A percentile compares a stretch with the other conserved stretches of the same genome.
Conservation (phyloP, 768 basidiomycete genomes). For the Lentinula lateritia region DNA sequence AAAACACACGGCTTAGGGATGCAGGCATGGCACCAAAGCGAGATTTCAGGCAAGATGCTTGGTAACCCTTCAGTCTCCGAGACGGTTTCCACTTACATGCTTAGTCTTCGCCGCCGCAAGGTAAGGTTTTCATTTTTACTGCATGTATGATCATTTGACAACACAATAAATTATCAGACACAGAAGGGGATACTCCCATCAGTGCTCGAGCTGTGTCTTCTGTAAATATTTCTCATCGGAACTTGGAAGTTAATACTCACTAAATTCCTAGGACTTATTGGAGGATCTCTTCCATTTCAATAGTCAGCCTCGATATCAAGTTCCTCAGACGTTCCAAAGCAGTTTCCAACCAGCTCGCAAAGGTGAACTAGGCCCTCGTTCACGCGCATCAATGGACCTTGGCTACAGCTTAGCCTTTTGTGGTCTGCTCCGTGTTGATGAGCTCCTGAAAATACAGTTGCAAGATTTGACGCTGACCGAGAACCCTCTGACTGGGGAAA, state of each 20-base stretch:
- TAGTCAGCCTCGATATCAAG: too few species aligned
- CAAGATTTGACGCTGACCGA: slow-evolving; percentile 2
- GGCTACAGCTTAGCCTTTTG: slow-evolving; percentile 7
- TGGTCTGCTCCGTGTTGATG: slow-evolving; percentile 14
- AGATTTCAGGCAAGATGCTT: background rate
- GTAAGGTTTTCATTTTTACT: background rate
- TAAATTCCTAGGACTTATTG: too few species aligned
- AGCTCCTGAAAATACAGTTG: slow-evolving; percentile 12
- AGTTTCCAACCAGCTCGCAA: background rate
- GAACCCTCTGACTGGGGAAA: too few species aligned
- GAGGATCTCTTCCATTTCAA: too few species aligned
- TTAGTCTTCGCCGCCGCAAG: slow-evolving; percentile 9
- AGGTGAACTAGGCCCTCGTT: too few species aligned
- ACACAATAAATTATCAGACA: too few species aligned
- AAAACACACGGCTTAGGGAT: slow-evolving; percentile 4
- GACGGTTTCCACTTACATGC: slow-evolving; percentile 15
- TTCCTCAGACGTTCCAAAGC: too few species aligned
- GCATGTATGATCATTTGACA: too few species aligned
- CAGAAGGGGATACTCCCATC: too few species aligned
- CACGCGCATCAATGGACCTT: background rate
- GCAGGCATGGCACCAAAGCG: slow-evolving; percentile 13
- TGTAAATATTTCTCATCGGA: too few species aligned
- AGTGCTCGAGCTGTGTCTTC: slow-evolving; percentile 6
- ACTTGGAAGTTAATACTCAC: too few species aligned
- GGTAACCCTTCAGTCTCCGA: slow-evolving; percentile 18